phyloP scores from a whole-genome alignment of 768 basidiomycete species.

The Collybia nuda region DNA sequence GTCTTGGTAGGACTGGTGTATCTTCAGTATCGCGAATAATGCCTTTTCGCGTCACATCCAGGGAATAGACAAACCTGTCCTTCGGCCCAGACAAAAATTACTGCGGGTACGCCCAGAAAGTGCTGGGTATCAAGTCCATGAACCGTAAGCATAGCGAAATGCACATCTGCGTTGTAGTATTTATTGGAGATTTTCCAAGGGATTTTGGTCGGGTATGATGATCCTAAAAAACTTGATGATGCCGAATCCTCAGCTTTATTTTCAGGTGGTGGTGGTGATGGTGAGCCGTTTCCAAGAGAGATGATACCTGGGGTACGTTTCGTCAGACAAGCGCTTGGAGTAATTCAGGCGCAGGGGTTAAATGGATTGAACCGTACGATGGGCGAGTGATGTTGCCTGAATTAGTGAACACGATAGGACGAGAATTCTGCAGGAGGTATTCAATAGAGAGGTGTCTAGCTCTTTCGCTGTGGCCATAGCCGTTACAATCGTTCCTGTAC shows the following conservation, averaged over 20 bases:
- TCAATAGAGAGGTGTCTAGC: constrained; percentile 3
- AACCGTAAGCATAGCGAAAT: constrained; percentile 56
- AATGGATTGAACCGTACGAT: constrained; percentile 14
- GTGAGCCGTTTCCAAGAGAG: background rate
- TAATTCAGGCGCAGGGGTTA: background rate
- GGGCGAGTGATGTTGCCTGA: constrained; percentile 21
- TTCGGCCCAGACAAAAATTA: constrained; percentile 69
- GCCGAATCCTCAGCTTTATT: background rate
- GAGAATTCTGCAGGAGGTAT: constrained; percentile 31
- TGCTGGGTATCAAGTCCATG: constrained; percentile 40
- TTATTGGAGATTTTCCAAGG: constrained; percentile 80
- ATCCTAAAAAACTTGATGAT: constrained; percentile 8
- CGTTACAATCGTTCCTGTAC: no score
- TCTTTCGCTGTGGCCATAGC: background rate
- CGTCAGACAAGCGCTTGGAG: background rate
- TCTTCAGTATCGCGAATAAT: constrained; percentile 14
- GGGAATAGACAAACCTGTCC: constrained; percentile 54
- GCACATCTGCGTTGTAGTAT: constrained; percentile 79
- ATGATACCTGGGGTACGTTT: background rate
- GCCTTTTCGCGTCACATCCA: constrained; percentile 8
- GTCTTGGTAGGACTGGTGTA: constrained; percentile 54
- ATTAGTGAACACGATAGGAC: constrained; percentile 24
- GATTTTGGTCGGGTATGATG: constrained; percentile 30
- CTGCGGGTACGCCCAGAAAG: constrained; percentile 57
- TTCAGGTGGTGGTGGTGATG: background rate